Percentiles rank a stretch among this genome's conserved stretches.
These are phyloP conservation scores for Cladophialophora chaetospira DNA, from an alignment of 2,329 filamentous ascomycete genomes.

Conservation along the genomic window DNA sequence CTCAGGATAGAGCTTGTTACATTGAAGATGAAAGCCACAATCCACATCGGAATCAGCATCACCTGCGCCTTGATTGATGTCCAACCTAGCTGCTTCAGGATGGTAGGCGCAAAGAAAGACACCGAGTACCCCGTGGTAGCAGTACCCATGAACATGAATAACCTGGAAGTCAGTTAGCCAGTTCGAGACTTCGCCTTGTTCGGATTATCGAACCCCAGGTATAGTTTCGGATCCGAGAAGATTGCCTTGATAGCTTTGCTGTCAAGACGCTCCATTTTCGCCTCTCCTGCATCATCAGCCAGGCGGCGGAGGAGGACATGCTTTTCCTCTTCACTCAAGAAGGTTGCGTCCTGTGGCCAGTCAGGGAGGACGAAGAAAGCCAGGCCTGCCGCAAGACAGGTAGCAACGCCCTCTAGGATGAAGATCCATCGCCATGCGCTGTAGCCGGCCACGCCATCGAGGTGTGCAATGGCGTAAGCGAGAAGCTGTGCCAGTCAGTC, in stretches of 20 bases:
- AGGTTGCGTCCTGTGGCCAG: slow-evolving; percentile 37
- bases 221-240: slow-evolving; percentile 39
- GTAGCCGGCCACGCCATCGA: slow-evolving; percentile 44
- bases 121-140: slow-evolving; percentile 38
- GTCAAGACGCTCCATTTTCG: slow-evolving; percentile 35
- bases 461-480: slow-evolving; percentile 54
- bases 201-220: slow-evolving; percentile 29
- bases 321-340: slow-evolving; percentile 34
- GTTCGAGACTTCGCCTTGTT: slow-evolving; percentile 16
- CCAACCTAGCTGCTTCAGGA: slow-evolving; percentile 40
- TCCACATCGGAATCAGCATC: slow-evolving; percentile 41
- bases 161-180: slow-evolving; percentile 19
- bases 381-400: slow-evolving; percentile 31
- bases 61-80: slow-evolving; percentile 37
- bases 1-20: slow-evolving; percentile 35
- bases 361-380: slow-evolving; percentile 37
- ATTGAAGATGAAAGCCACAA: slow-evolving; percentile 35
- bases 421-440: slow-evolving; percentile 40
- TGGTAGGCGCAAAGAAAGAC: slow-evolving; percentile 39
- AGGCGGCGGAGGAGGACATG: slow-evolving; percentile 41
- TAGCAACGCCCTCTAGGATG: slow-evolving; percentile 41
- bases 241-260: slow-evolving; percentile 33
- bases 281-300: slow-evolving; percentile 30
- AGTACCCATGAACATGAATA: slow-evolving; percentile 38
- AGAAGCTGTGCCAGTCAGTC: no score